Conservation (phyloP, 164 flowering plant genomes). For the Piper betle region DNA sequence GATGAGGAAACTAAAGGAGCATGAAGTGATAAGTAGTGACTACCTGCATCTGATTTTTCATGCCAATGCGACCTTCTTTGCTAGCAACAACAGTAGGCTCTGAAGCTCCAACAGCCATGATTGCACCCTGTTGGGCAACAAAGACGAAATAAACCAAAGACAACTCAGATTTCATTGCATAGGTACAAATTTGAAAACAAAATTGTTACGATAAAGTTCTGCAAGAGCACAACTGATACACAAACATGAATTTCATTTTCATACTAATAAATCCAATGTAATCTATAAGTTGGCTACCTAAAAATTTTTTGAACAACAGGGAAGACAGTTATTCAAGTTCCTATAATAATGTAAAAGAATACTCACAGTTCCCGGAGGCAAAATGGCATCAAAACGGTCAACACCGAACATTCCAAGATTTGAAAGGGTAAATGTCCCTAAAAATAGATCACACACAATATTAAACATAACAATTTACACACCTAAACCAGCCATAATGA, state of each 20-base stretch:
- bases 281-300: not conserved
- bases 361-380: conserved; percentile 96
- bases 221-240: not conserved
- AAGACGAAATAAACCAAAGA: not conserved
- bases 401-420: conserved; percentile 99
- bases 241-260: not conserved
- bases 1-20: not conserved
- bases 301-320: not conserved
- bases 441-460: not conserved
- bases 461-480: not conserved
- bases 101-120: conserved; percentile 98
- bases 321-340: not conserved
- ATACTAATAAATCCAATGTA: no score
- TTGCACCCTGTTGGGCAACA: conserved; percentile 59
- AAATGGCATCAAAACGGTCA: conserved; percentile 96
- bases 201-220: not conserved
- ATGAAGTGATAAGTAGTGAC: not conserved
- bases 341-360: not conserved
- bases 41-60: conserved; percentile 95
- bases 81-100: conserved; percentile 65
- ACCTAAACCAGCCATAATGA: not conserved
- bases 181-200: not conserved
- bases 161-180: not conserved
- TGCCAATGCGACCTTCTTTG: conserved; percentile 81
- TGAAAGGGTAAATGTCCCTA: conserved; percentile 95